Evolutionary conservation across 2,329 filamentous ascomycete genomes (phyloP), one percentile per base, ranked within the genome.

Genomic region (Cyphellophora attinorum): DNA sequence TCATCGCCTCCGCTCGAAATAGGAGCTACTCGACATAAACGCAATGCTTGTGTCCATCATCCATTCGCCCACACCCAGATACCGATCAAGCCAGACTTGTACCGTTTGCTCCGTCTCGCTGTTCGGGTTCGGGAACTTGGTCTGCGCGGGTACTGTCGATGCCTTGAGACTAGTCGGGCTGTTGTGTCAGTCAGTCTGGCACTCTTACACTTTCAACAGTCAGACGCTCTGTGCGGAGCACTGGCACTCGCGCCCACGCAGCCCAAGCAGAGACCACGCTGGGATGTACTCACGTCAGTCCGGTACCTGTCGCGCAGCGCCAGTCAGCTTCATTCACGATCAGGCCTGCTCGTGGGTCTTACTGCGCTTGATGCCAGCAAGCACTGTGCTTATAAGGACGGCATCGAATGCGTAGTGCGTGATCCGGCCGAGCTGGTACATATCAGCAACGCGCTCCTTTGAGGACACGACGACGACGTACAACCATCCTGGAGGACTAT

Each of bases 31-130:
- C 27, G 85, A 82, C 57, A 94, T 84, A 38, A 96, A 75, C 27
- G 88, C 88, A 19, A 96, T 85, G 18, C 86, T 93, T 66, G 93
- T 83, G 61, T 98, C 91, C 86, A 98, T 93, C 46, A 95, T 83
- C 76, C 86, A 94, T 67, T 98, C 91, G 51, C 91, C 91, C 12
- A 95, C 80, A 44, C 85, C 85, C 28, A 96, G 77, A 60, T 96
- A 96, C 58, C 81, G 89, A 54, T 89, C 81, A 48, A 96, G 76
- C 86, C 88, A 96, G 54, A 79, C 80, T 57, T 81, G 80, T 49
- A 91, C 62, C 44, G 88, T 81, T 58, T 85, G 21, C n/a, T 25
- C 21, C 8, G 21, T 25, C 8, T 25, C 21, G 21, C 8, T 25
- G n/a, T 25, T 25, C n/a, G n/a, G n/a, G n/a, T n/a, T n/a, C n/a